Evolutionary conservation across 768 basidiomycete genomes (phyloP).

Genomic region (Boletus vinaceobasis): DNA sequence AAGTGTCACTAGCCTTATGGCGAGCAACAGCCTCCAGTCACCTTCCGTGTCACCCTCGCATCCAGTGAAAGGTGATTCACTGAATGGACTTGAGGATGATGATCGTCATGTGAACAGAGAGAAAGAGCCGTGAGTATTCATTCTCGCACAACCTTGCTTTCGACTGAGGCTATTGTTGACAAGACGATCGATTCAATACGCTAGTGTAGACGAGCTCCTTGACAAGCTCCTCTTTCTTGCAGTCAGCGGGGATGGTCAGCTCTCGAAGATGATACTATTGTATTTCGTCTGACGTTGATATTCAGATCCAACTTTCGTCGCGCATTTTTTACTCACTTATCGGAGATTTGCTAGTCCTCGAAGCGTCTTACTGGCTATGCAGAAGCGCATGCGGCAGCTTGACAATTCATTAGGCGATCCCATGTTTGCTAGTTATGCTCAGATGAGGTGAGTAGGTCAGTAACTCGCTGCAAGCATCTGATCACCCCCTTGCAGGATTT

Average conservation of each 20-base stretch:
- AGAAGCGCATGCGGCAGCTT: constrained; percentile 78
- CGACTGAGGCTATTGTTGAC: constrained; percentile 11
- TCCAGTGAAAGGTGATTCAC: constrained; percentile 10
- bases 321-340: constrained; percentile 80
- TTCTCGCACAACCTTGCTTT: background rate
- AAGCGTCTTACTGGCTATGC: constrained; percentile 79
- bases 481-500: constrained; percentile 52
- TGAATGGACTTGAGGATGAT: constrained; percentile 24
- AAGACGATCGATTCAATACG: constrained; percentile 64
- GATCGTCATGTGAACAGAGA: constrained; percentile 31
- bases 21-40: constrained; percentile 21
- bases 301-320: constrained; percentile 71
- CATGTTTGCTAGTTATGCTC: constrained; percentile 84
- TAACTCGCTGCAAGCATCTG: constrained; percentile 3
- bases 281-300: constrained; percentile 9
- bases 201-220: constrained; percentile 72
- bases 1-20: constrained; percentile 25
- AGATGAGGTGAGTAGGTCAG: constrained; percentile 61
- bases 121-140: constrained; percentile 50
- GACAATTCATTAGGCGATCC: constrained; percentile 72
- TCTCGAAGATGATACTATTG: constrained; percentile 1
- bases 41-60: constrained; percentile 11
- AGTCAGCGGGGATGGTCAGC: constrained; percentile 78
- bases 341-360: constrained; percentile 80
- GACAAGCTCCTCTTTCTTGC: constrained; percentile 81